Evolutionary conservation across 2,329 filamentous ascomycete genomes (phyloP).

Genomic region (Sclerotinia glacialis): DNA sequence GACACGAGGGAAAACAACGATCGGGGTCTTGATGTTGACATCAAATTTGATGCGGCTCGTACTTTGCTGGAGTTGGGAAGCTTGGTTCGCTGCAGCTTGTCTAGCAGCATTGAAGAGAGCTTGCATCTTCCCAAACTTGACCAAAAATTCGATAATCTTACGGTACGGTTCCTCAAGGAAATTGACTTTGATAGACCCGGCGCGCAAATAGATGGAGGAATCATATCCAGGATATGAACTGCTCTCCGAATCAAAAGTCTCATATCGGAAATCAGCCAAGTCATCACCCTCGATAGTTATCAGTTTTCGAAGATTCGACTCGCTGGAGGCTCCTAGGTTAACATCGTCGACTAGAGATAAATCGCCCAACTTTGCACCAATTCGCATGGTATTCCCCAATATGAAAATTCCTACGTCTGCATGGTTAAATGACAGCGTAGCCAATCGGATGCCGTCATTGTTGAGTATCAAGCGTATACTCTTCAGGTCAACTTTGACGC

Average conservation of each 20-base stretch:
- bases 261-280: slow-evolving; percentile 93
- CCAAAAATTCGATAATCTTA: slow-evolving; percentile 95
- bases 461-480: slow-evolving; percentile 93
- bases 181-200: slow-evolving; percentile 94
- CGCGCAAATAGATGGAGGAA: slow-evolving; percentile 83
- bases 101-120: slow-evolving; percentile 96
- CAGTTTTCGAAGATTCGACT: slow-evolving; percentile 78
- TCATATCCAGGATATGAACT: slow-evolving; percentile 86
- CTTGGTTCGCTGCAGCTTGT: slow-evolving; percentile 89
- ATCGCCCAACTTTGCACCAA: slow-evolving; percentile 83
- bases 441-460: slow-evolving; percentile 92
- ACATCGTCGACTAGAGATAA: slow-evolving; percentile 89
- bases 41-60: slow-evolving; percentile 92
- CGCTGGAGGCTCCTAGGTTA: slow-evolving; percentile 79
- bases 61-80: slow-evolving; percentile 87
- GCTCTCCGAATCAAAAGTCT: slow-evolving; percentile 80
- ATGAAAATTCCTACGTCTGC: slow-evolving; percentile 90
- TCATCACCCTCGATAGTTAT: slow-evolving; percentile 95
- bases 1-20: slow-evolving; percentile 86
- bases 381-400: slow-evolving; percentile 78
- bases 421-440: slow-evolving; percentile 87
- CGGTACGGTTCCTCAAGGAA: slow-evolving; percentile 96
- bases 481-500: slow-evolving; percentile 90
- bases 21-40: slow-evolving; percentile 88
- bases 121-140: slow-evolving; percentile 99